phyloP scores from a whole-genome alignment of 192 early-diverging fungal species.

The Gryganskiella cystojenkinii region DNA sequence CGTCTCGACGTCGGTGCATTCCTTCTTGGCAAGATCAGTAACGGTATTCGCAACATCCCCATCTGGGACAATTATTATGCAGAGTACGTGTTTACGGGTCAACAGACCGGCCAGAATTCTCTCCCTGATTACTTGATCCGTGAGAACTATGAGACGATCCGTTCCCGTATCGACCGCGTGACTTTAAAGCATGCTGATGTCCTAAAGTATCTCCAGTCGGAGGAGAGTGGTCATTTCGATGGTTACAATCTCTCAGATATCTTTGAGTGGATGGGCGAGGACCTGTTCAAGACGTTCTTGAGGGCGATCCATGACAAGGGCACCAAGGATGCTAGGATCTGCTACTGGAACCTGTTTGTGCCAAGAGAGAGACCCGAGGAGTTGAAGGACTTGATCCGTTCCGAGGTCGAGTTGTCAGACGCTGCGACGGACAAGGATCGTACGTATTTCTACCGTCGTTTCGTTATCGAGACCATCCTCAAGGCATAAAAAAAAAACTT shows the following conservation, averaged over 20 bases:
- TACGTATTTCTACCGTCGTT: conserved; percentile 52
- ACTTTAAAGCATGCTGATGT: conserved; percentile 39
- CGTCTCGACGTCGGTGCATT: conserved; percentile 48
- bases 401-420: conserved; percentile 41
- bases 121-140: conserved; percentile 39
- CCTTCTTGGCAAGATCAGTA: conserved; percentile 38
- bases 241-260: conserved; percentile 52
- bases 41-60: conserved; percentile 46
- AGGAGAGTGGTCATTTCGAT: conserved; percentile 49
- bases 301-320: conserved; percentile 46
- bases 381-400: conserved; percentile 35
- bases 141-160: conserved; percentile 48
- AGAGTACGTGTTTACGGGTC: conserved; percentile 50
- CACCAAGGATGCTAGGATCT: conserved; percentile 43
- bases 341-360: conserved; percentile 54
- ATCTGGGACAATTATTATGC: conserved; percentile 53
- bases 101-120: conserved; percentile 31
- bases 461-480: conserved; percentile 47
- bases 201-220: conserved; percentile 44
- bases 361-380: conserved; percentile 46
- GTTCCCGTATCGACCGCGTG: conserved; percentile 43
- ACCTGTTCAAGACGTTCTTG: conserved; percentile 48
- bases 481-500: conserved; percentile 10
- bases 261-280: conserved; percentile 53
- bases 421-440: conserved; percentile 45